phyloP scores from a whole-genome alignment of 306 rosid species.

The Trifolium repens region DNA sequence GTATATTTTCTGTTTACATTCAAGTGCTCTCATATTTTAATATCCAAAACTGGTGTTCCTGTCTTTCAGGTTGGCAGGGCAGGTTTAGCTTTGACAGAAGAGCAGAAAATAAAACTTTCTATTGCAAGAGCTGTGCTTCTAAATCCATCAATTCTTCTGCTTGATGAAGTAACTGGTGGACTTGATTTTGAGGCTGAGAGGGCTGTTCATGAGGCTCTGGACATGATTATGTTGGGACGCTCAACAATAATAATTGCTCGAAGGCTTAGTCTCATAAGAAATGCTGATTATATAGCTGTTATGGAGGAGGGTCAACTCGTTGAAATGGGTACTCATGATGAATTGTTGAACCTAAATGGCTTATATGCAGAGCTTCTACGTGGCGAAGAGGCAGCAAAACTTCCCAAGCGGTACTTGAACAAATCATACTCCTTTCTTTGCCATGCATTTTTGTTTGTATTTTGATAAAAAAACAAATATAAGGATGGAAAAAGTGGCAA shows the following conservation, averaged over 20 bases:
- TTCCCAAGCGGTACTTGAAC: constrained; percentile 80
- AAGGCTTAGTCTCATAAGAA: constrained; percentile 95
- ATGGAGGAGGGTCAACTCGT: constrained; percentile 99
- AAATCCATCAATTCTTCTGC: constrained; percentile 91
- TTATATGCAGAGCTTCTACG: constrained; percentile 95
- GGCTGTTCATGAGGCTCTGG: constrained; percentile 91
- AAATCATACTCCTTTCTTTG: constrained; percentile 29
- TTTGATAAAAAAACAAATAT: constrained; percentile 32
- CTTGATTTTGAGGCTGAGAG: constrained; percentile 99
- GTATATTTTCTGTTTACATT: constrained; percentile 26
- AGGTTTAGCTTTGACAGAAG: constrained; percentile 89
- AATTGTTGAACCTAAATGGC: constrained; percentile 73
- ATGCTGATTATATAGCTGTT: constrained; percentile 96
- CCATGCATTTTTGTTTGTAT: constrained; percentile 35
- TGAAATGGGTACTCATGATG: constrained; percentile 99
- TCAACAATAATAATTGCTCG: constrained; percentile 98
- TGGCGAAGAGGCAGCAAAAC: constrained; percentile 96
- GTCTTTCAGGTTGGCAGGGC: constrained; percentile 89
- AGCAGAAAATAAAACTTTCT: constrained; percentile 94
- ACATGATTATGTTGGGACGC: constrained; percentile 96
- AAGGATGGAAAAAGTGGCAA: constrained; percentile 5
- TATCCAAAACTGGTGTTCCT: constrained; percentile 30
- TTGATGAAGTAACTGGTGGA: constrained; percentile 98
- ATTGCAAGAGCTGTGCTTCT: constrained; percentile 97
- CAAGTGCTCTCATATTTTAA: constrained; percentile 19